Evolutionary conservation across 163 green algal species (phyloP).

Genomic region (Chlorella variabilis): DNA sequence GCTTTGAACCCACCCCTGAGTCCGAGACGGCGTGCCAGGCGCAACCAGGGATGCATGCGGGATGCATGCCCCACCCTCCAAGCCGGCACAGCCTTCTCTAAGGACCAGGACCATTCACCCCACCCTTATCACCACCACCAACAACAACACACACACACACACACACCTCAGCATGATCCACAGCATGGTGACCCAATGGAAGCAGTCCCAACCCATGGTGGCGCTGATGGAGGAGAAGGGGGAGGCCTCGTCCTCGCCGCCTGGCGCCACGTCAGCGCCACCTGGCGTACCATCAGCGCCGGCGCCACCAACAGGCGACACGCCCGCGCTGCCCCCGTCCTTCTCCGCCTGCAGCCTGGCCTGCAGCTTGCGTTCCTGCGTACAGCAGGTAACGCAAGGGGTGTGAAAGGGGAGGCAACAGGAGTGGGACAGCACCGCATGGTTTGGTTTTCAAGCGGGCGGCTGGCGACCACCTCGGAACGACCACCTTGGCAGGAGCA

Average conservation of each 20-base stretch:
- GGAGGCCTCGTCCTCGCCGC: conserved; percentile 47
- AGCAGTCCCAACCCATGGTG: conserved; percentile 84
- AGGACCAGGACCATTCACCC: no score
- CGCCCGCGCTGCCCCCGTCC: neutral
- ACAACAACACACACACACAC: neutral
- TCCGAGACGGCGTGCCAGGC: no score
- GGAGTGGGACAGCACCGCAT: no score
- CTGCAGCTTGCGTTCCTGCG: conserved; percentile 40
- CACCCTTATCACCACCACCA: neutral
- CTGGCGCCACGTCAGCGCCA: neutral
- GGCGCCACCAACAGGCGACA: neutral
- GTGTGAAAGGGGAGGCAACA: neutral
- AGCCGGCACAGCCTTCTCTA: no score
- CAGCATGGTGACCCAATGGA: conserved; percentile 59
- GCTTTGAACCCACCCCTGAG: no score
- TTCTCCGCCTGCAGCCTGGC: conserved; percentile 7
- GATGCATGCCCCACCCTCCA: no score
- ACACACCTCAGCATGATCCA: conserved; percentile 36
- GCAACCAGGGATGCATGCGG: no score
- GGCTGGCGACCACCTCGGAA: no score
- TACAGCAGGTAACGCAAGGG: neutral
- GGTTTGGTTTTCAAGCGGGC: no score
- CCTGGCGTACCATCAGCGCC: neutral
- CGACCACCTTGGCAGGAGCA: no score
- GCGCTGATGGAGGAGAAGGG: conserved; percentile 75